Evolutionary conservation across 805 yeast genomes (phyloP).

Genomic region (Yarrowia deformans): DNA sequence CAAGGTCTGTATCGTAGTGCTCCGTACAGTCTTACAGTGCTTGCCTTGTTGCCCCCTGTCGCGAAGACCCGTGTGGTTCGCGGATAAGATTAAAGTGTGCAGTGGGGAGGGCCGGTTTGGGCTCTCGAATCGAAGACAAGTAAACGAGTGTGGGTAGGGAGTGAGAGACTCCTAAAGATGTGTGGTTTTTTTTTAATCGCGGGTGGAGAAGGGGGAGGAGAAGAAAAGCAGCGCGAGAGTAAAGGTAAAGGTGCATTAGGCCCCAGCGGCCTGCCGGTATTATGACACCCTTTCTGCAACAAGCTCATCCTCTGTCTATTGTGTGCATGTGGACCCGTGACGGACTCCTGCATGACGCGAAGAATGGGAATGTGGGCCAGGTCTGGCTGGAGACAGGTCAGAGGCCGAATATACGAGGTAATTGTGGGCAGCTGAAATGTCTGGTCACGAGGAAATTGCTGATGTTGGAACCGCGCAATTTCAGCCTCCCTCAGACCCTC

Average conservation of each 20-base stretch:
- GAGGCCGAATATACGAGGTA: background rate
- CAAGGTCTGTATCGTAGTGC: background rate
- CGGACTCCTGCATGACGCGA: conserved; percentile 38
- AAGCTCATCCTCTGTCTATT: conserved; percentile 20
- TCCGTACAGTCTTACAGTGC: conserved; percentile 7
- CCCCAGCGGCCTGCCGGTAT: conserved; percentile 15
- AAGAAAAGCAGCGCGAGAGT: background rate
- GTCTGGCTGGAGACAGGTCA: background rate
- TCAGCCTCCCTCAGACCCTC: no score
- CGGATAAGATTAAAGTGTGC: conserved; percentile 28
- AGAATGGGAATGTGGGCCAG: conserved; percentile 36
- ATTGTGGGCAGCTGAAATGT: background rate
- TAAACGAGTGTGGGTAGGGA: conserved; percentile 23
- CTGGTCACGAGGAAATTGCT: no score
- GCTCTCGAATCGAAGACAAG: background rate
- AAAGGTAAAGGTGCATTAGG: conserved; percentile 26
- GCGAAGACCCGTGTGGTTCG: conserved; percentile 30
- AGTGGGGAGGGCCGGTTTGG: conserved; percentile 2
- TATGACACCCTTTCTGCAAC: conserved; percentile 34
- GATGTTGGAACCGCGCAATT: no score
- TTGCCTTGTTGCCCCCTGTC: conserved; percentile 32
- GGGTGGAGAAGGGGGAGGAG: conserved; percentile 1
- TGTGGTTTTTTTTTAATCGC: background rate
- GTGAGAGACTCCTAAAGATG: background rate
- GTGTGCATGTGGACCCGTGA: conserved; percentile 39